Evolutionary conservation across 129 eudicot species (phyloP).

Genomic region (Tanacetum coccineum): DNA sequence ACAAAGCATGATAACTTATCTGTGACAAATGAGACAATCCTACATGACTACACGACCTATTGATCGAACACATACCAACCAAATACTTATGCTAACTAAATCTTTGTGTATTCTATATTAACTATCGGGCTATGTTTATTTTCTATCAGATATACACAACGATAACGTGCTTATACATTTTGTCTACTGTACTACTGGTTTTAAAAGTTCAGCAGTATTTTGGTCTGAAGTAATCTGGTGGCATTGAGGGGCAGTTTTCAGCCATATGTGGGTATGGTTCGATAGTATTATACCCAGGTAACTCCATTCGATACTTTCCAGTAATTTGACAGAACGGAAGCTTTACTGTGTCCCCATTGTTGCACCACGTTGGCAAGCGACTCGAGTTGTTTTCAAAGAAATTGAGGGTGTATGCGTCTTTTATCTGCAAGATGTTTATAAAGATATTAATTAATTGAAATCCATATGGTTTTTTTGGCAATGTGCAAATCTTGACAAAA

Average conservation of each 20-base stretch:
- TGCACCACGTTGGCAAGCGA: conserved; percentile 95
- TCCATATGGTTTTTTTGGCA: background rate
- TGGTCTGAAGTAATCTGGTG: conserved; percentile 73
- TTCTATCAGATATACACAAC: conserved; percentile 8
- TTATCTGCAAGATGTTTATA: conserved; percentile 54
- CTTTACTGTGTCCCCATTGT: conserved; percentile 66
- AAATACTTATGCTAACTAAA: no score
- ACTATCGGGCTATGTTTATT: background rate
- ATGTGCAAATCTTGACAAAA: conserved; percentile 17
- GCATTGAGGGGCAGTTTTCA: conserved; percentile 84
- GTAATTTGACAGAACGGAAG: conserved; percentile 82
- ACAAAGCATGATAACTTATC: no score
- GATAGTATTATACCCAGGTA: conserved; percentile 80
- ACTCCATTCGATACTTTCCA: conserved; percentile 90
- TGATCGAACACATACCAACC: no score
- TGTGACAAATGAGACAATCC: no score
- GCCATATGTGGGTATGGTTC: conserved; percentile 90
- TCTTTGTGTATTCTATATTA: no score
- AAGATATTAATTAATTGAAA: background rate
- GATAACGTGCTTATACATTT: background rate
- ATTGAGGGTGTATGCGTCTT: conserved; percentile 87
- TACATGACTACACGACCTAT: no score
- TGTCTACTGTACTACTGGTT: background rate
- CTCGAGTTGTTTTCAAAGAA: conserved; percentile 78
- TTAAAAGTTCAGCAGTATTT: conserved; percentile 47